Conservation (phyloP, 2,329 filamentous ascomycete species). For the Botryotinia globosa region DNA sequence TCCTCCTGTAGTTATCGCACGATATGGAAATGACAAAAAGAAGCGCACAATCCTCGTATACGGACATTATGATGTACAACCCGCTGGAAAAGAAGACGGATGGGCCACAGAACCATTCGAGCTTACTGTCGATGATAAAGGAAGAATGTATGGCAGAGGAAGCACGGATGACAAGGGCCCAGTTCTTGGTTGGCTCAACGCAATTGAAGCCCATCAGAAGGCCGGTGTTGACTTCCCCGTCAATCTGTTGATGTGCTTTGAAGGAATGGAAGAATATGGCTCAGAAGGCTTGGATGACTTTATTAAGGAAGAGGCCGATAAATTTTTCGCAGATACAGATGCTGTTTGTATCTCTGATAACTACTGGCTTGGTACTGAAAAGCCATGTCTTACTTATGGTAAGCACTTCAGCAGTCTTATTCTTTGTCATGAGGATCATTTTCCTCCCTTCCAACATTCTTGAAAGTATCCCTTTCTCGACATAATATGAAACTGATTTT, state of each 20-base stretch:
- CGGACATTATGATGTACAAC: slow-evolving; percentile 98
- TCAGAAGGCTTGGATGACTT: slow-evolving; percentile 95
- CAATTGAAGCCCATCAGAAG: slow-evolving; percentile 96
- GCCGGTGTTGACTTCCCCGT: slow-evolving; percentile 92
- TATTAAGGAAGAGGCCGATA: slow-evolving; percentile 85
- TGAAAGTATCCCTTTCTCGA: background rate
- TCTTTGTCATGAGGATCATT: background rate
- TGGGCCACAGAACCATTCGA: slow-evolving; percentile 96
- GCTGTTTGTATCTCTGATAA: slow-evolving; percentile 99
- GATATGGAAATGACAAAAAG: slow-evolving; percentile 86
- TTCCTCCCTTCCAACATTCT: background rate
- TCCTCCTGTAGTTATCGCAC: slow-evolving; percentile 85
- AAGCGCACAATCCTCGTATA: slow-evolving; percentile 97
- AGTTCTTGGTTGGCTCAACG: slow-evolving; percentile 95
- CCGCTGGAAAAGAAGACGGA: slow-evolving; percentile 86
- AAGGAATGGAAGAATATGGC: slow-evolving; percentile 99
- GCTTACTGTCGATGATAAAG: slow-evolving; percentile 82
- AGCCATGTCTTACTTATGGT: slow-evolving; percentile 92
- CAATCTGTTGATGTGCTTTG: slow-evolving; percentile 98
- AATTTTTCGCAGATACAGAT: slow-evolving; percentile 92
- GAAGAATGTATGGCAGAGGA: slow-evolving; percentile 92
- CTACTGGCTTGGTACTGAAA: slow-evolving; percentile 99
- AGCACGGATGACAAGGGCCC: slow-evolving; percentile 98
- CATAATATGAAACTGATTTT: background rate
- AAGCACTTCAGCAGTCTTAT: background rate